Conservation (phyloP, 2,329 filamentous ascomycete genomes). For the Mollisiaceae sp. region DNA sequence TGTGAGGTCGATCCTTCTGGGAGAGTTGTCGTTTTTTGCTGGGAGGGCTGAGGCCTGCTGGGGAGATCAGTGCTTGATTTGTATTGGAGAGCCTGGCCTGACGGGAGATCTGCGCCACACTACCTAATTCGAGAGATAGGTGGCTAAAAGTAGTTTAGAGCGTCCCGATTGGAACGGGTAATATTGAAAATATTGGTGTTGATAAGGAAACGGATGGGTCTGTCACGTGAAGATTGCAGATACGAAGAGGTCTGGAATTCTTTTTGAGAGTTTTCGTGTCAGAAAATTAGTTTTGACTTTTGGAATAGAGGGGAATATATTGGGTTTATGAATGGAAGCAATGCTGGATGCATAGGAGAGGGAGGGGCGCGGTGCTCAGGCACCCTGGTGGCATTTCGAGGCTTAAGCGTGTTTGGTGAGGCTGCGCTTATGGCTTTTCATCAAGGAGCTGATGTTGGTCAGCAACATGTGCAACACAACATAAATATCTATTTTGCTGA, state of each 20-base stretch:
- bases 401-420: not conserved
- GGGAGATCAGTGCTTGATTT: not conserved
- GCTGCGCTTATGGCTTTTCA: not conserved
- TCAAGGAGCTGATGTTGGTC: not conserved
- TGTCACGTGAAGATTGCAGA: not conserved
- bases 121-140: not conserved
- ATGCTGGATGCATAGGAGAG: not conserved
- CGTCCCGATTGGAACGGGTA: not conserved
- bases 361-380: not conserved
- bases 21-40: not conserved
- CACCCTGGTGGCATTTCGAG: not conserved
- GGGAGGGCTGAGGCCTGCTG: not conserved
- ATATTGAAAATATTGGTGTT: too few species aligned
- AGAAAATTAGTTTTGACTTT: not conserved
- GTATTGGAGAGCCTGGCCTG: conserved; percentile 7
- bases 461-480: not conserved
- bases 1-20: not conserved
- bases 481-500: not conserved
- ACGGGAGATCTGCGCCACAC: conserved; percentile 19
- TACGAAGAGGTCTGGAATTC: not conserved
- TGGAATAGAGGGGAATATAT: not conserved
- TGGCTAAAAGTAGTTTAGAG: not conserved
- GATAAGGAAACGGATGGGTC: not conserved
- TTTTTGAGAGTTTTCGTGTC: not conserved
- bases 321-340: not conserved